phyloP scores from a whole-genome alignment of 805 yeast genomes.

The Metschnikowia drakensbergensis region DNA sequence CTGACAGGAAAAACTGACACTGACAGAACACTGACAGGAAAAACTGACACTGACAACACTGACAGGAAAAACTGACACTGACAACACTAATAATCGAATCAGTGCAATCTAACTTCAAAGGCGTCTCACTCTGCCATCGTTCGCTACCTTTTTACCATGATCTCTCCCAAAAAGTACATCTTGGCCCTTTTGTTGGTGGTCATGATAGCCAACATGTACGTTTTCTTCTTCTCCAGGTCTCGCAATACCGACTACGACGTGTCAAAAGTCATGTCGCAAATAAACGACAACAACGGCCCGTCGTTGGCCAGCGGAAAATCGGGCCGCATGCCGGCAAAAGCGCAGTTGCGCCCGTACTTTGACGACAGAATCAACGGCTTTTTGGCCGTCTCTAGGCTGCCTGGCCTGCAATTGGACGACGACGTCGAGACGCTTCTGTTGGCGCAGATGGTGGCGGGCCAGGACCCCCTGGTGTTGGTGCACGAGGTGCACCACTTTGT shows the following conservation, averaged over 20 bases:
- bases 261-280: conserved; percentile 1
- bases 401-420: conserved; percentile 7
- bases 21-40: no score
- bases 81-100: no score
- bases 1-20: no score
- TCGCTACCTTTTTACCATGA: neutral
- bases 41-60: no score
- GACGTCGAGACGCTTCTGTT: conserved; percentile 9
- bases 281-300: neutral
- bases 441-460: neutral
- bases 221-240: conserved; percentile 5
- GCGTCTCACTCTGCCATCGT: no score
- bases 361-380: conserved; percentile 14
- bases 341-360: conserved; percentile 8
- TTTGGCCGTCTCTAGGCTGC: conserved; percentile 9
- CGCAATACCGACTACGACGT: conserved; percentile 5
- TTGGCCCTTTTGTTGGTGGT: conserved; percentile 6
- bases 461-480: neutral
- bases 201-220: conserved; percentile 5
- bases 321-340: neutral
- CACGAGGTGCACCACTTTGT: conserved; percentile 6
- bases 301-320: neutral
- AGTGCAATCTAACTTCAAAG: no score
- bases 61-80: no score
- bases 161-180: neutral